Evolutionary conservation across 208 protist genomes (phyloP).

Genomic region (Wallacemonas sp.): DNA sequence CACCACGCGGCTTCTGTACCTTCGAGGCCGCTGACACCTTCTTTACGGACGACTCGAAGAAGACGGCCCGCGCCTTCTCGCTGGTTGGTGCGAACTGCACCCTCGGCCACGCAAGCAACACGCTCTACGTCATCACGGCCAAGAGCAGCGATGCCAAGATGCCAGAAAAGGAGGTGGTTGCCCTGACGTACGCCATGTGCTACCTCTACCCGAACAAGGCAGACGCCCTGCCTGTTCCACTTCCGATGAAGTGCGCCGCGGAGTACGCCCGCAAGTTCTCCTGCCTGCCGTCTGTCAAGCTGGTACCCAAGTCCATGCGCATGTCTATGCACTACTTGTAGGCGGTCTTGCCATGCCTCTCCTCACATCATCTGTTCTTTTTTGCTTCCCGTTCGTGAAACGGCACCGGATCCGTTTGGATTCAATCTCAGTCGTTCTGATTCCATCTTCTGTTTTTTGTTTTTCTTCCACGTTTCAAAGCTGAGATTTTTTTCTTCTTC

Average conservation of each 20-base stretch:
- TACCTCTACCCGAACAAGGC: constrained; percentile 74
- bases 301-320: constrained; percentile 28
- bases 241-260: constrained; percentile 61
- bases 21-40: constrained; percentile 28
- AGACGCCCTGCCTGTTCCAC: constrained; percentile 52
- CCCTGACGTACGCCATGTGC: constrained; percentile 52
- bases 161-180: constrained; percentile 27
- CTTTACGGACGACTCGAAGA: constrained; percentile 7
- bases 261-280: constrained; percentile 61
- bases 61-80: constrained; percentile 38
- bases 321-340: constrained; percentile 67
- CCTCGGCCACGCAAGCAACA: constrained; percentile 50
- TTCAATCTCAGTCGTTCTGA: too few relatives aligned
- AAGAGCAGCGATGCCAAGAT: neutral
- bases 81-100: constrained; percentile 51
- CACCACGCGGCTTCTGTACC: constrained; percentile 48
- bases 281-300: constrained; percentile 25
- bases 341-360: too few relatives aligned
- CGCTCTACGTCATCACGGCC: constrained; percentile 41
- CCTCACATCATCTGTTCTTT: too few relatives aligned
- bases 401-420: too few relatives aligned
- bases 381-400: too few relatives aligned
- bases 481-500: too few relatives aligned
- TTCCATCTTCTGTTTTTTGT: too few relatives aligned
- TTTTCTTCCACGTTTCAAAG: too few relatives aligned